A percentile compares a stretch with the other conserved stretches of the same genome.
Conservation (phyloP, 75 land plant species). For the Adiantum capillusveneris region DNA sequence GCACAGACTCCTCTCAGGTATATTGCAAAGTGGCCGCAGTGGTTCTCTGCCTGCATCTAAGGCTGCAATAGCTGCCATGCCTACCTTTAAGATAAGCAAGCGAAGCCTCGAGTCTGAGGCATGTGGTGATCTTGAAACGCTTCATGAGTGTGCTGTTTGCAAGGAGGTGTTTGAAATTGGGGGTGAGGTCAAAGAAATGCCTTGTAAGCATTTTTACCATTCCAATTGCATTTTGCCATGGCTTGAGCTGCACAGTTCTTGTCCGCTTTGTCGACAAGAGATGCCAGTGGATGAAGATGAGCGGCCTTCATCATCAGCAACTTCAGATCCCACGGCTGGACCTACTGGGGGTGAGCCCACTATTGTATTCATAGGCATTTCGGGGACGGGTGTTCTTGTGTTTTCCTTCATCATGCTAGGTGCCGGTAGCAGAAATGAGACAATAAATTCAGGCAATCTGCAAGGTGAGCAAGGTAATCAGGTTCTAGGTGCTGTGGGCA, state of each 20-base stretch:
- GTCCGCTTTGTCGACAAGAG: conserved; percentile 53
- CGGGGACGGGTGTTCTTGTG: not conserved
- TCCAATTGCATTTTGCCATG: conserved; percentile 46
- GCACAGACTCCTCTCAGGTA: not conserved
- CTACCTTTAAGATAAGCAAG: conserved; percentile 31
- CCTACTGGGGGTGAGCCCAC: not conserved
- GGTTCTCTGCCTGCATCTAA: conserved; percentile 76
- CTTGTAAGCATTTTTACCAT: conserved; percentile 57
- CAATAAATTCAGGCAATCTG: too few species aligned
- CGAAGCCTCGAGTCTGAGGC: not conserved
- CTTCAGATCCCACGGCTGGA: not conserved
- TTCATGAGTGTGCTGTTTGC: conserved; percentile 45
- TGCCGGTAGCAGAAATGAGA: not conserved
- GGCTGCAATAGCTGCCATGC: conserved; percentile 68
- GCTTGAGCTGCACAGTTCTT: conserved; percentile 47
- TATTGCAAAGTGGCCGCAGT: conserved; percentile 26
- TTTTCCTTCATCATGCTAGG: not conserved
- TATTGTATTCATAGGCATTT: not conserved
- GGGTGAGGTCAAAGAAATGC: conserved; percentile 42
- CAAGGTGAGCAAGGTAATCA: too few species aligned
- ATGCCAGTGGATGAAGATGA: conserved; percentile 20
- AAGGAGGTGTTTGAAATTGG: conserved; percentile 54
- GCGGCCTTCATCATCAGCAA: not conserved
- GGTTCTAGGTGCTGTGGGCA: too few species aligned
- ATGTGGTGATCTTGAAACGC: not conserved